A percentile compares a stretch with the other conserved stretches of the same genome.
These are phyloP conservation scores for Cyphellophora europaea DNA, from an alignment of 2,329 filamentous ascomycete species.

Conservation along the genomic window DNA sequence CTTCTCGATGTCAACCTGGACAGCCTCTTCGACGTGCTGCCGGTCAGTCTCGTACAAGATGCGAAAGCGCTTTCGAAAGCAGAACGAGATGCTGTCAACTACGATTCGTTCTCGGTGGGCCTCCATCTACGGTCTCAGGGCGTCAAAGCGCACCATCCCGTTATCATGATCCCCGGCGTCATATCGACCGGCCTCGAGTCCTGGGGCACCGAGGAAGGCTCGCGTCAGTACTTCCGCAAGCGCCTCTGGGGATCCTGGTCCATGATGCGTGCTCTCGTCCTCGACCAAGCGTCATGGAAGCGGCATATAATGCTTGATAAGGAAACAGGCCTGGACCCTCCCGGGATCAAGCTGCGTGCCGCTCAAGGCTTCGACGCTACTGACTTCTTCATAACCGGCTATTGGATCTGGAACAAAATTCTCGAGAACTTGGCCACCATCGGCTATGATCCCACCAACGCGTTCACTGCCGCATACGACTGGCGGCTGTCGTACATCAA, in stretches of 20 bases:
- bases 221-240: slow-evolving; percentile 86
- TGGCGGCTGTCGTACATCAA: slow-evolving; percentile 90
- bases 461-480: slow-evolving; percentile 66
- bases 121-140: slow-evolving; percentile 74
- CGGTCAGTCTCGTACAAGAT: slow-evolving; percentile 75
- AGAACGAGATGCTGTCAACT: slow-evolving; percentile 78
- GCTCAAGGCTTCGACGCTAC: slow-evolving; percentile 96
- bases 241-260: slow-evolving; percentile 96
- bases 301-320: slow-evolving; percentile 95
- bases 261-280: slow-evolving; percentile 91
- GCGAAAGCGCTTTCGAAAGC: slow-evolving; percentile 80
- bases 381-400: slow-evolving; percentile 72
- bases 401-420: slow-evolving; percentile 99
- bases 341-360: slow-evolving; percentile 78
- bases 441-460: slow-evolving; percentile 79
- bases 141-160: slow-evolving; percentile 69
- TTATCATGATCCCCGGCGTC: slow-evolving; percentile 96
- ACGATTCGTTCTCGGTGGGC: slow-evolving; percentile 90
- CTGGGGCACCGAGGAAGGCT: slow-evolving; percentile 82
- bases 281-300: slow-evolving; percentile 94
- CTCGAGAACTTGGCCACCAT: slow-evolving; percentile 92
- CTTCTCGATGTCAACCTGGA: slow-evolving; percentile 68
- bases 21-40: slow-evolving; percentile 75
- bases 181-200: slow-evolving; percentile 96
- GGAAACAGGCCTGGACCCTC: slow-evolving; percentile 79